Evolutionary conservation across 345 rosid genomes (phyloP).

Genomic region (Mangifera indica): DNA sequence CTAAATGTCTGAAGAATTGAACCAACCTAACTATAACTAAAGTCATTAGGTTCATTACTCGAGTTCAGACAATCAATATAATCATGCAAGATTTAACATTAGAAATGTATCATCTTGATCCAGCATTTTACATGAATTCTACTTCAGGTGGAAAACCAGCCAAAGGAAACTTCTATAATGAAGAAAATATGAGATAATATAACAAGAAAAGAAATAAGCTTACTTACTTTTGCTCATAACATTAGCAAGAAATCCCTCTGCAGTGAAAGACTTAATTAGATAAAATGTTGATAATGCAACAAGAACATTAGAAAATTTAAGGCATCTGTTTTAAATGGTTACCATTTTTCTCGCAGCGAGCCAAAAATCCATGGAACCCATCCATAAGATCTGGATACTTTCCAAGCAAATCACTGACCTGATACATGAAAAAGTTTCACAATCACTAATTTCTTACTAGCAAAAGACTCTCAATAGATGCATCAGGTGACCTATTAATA

Average conservation of each 20-base stretch:
- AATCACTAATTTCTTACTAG: constrained; percentile 15
- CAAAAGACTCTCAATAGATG: not conserved
- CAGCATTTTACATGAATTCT: too few relatives aligned
- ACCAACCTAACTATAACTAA: not conserved
- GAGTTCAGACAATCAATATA: too few relatives aligned
- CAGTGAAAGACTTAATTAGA: constrained; percentile 34
- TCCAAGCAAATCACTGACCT: constrained; percentile 91
- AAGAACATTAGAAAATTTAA: constrained; percentile 17
- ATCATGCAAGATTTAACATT: too few relatives aligned
- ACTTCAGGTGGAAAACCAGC: too few relatives aligned
- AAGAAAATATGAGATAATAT: not conserved
- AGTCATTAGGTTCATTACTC: too few relatives aligned
- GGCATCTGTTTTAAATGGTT: constrained; percentile 27
- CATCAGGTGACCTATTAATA: not conserved
- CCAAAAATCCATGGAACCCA: constrained; percentile 83
- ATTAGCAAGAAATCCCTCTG: constrained; percentile 94
- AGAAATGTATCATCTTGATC: too few relatives aligned
- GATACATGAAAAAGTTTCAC: constrained; percentile 27
- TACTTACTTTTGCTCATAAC: constrained; percentile 90
- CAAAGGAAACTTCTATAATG: not conserved
- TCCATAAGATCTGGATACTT: constrained; percentile 89
- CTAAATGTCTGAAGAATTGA: not conserved
- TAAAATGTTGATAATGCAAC: constrained; percentile 18
- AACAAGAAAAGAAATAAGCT: not conserved
- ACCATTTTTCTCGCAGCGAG: constrained; percentile 89